Evolutionary conservation across 2,329 filamentous ascomycete genomes (phyloP), one percentile per base, ranked within the genome.

Genomic region (Elsinoe australis): DNA sequence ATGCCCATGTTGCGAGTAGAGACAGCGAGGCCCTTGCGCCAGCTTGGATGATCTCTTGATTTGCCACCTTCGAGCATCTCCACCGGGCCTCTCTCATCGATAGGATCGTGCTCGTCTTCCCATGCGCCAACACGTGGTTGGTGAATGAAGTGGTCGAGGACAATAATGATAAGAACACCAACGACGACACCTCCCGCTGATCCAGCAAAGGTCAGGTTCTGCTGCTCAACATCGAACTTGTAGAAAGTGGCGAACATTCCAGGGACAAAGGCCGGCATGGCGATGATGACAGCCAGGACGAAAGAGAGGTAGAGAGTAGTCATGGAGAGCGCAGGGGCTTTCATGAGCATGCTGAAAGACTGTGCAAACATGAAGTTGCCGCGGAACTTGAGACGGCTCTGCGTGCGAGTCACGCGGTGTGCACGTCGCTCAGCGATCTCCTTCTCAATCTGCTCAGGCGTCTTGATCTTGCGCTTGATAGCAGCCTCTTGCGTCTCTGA

Each of bases 401-500:
- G 32, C 55, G 53, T 18, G 52, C 53, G n/a, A 15, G 39, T 44
- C 6, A 44, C 39, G 12, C 45, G 22, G 47, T 3, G 45, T 24
- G 6, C 49, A 29, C 21, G 51, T 14, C 7, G 38, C 28, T 12
- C 45, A 17, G 6, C 33, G 10, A 14, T 33, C 45, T 7, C 57
- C 51, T 8, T 41, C 28, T 24, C 42, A 21, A 9, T 61, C 52
- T 14, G 59, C 57, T 4, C 53, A 52, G 3, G 73, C 58, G 33
- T 38, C 45, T 48, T 48, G 32, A 36, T 36, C 14, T 35, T 48
- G 45, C 45, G 45, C 45, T 38, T 48, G 1, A 75, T 70, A 47
- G 61, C 58, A 21, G 60, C 60, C 44, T 76, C 72, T 51, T 74
- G 77, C 0, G 77, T 78, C 55, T 82, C 78, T 31, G 65, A 59